Evolutionary conservation across 768 basidiomycete genomes (phyloP), one percentile per base, ranked within the genome.

Genomic region (Omphalotus guepiniiformis): DNA sequence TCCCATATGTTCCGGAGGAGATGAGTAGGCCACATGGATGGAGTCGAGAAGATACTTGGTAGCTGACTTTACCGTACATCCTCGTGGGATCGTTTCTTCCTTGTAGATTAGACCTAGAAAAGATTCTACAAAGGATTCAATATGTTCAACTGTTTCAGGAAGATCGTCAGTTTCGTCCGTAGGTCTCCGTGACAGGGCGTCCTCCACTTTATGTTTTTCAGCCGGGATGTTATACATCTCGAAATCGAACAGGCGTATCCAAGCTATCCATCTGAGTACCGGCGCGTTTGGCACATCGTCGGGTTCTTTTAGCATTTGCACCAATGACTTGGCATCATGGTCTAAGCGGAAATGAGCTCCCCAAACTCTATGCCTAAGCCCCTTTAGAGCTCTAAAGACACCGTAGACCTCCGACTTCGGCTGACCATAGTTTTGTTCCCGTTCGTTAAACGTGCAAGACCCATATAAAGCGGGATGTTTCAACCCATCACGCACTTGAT

Each of bases 371-470:
- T 66, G 56, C 1, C 62, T 53, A 0, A 65, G 37, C 2, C 58
- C 59, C 28, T 60, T 61, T 18, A 73, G 29, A 1, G 65, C 61
- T 0, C 65, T 40, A 38, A 60, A 71, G 0, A 71, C 39, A 0
- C 70, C 67, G 41, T 68, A 74, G 0, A 73, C 56, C 48, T 72
- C 67, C 0, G 65, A 42, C 45, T 73, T 72, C 0, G 68, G 57
- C 48, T 71, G 68, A 0, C 65, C 66, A 45, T 71, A 73, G 3
- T 57, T 47, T 1, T 56, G 49, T 50, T 71, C 63, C 0, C 47
- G 43, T 0, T 63, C 51, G 28, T 63, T 71, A 53, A 59, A 69
- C 0, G 67, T 67, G 44, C 63, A 60, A 0, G 65, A 69, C 0
- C 68, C 64, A 51, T 53, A 71, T 0, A 62, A 32, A 0, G 63